A percentile compares a stretch with the other conserved stretches of the same genome.
phyloP scores from a whole-genome alignment of 1,139 yeast genomes.

The Lipomyces yarrowii region DNA sequence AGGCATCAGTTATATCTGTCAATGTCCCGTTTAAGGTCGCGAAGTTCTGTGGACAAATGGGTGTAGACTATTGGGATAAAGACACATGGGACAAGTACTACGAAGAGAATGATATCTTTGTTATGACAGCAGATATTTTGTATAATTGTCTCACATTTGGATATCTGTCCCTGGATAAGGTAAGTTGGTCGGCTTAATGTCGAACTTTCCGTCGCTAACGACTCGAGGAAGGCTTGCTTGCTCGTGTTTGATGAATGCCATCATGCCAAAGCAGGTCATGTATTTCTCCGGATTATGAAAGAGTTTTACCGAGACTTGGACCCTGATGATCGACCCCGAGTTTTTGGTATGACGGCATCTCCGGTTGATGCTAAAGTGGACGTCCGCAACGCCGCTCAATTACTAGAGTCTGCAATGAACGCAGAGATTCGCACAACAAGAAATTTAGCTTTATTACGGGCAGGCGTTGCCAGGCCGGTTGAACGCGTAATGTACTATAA shows the following conservation, averaged over 20 bases:
- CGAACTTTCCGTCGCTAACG: background rate
- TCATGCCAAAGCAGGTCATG: conserved; percentile 25
- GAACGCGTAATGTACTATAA: background rate
- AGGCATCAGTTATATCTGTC: conserved; percentile 22
- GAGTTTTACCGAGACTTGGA: conserved; percentile 16
- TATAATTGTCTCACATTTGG: conserved; percentile 25
- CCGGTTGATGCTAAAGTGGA: conserved; percentile 23
- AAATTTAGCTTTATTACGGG: conserved; percentile 1
- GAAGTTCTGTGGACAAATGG: conserved; percentile 24
- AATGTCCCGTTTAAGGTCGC: conserved; percentile 20
- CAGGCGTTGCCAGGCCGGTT: background rate
- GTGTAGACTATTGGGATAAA: conserved; percentile 15
- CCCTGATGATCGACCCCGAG: conserved; percentile 15
- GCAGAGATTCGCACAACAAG: conserved; percentile 17
- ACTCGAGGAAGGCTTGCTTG: background rate
- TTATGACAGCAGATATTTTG: conserved; percentile 30
- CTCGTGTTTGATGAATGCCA: conserved; percentile 32
- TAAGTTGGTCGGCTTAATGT: conserved; percentile 5
- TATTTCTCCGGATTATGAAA: conserved; percentile 20
- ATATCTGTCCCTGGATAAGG: conserved; percentile 14
- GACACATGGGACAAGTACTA: conserved; percentile 23
- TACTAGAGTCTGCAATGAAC: conserved; percentile 18
- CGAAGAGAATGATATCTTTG: conserved; percentile 22
- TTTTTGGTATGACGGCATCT: conserved; percentile 33
- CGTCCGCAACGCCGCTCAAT: conserved; percentile 1